These are phyloP conservation scores for Ulota crispa DNA, from an alignment of 225 moss, liverwort and hornwort species.

Conservation along the genomic window DNA sequence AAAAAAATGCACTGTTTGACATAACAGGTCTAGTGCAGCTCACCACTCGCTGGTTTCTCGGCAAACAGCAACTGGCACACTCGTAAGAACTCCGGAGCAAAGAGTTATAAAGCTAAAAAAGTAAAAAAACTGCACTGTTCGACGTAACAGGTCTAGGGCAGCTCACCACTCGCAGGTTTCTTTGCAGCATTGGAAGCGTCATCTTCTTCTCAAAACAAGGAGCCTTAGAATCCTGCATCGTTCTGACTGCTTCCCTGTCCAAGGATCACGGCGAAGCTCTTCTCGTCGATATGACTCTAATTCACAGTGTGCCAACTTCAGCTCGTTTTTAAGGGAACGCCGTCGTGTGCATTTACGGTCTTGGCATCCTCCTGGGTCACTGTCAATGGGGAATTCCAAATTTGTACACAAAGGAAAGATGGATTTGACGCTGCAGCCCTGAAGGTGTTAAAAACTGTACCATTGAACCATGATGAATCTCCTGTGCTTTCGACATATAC, in stretches of 20 bases:
- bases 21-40: neutral
- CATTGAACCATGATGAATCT: neutral
- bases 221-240: neutral
- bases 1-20: neutral
- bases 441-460: conserved; percentile 14
- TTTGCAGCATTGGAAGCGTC: conserved; percentile 17
- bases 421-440: conserved; percentile 20
- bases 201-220: conserved; percentile 28
- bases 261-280: conserved; percentile 13
- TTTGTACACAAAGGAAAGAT: neutral
- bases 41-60: conserved; percentile 4
- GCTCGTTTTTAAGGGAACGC: neutral
- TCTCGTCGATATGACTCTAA: neutral
- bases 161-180: conserved; percentile 8
- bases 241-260: neutral
- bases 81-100: neutral
- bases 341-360: neutral
- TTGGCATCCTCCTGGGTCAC: neutral
- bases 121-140: neutral
- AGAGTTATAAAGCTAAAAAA: neutral
- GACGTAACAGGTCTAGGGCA: neutral
- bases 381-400: neutral
- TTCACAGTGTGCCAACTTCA: neutral
- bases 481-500: neutral
- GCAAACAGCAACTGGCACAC: neutral